Evolutionary conservation across 768 basidiomycete species (phyloP), one percentile per base, ranked within the genome.

Genomic region (Lactarius psammicola): DNA sequence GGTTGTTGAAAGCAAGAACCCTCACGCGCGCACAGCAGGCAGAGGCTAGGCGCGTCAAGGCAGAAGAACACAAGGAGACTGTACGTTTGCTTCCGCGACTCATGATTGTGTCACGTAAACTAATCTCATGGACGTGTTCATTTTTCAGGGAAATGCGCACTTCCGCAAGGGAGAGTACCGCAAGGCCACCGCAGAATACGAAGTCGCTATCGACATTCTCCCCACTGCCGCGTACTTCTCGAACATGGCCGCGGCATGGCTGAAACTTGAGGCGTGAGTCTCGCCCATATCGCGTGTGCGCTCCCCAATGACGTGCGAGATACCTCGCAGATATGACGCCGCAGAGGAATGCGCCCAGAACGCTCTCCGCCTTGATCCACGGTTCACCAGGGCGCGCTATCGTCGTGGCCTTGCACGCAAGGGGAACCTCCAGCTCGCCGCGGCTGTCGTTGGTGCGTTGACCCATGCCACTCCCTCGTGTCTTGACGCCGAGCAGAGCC

Each of bases 191-290:
- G 73, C 76, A 0, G 74, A 75, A 59, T 85, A 84, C 69, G 76
- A 76, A 31, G 72, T 68, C 2, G 83, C 83, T 0, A 75, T 79
- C 1, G 38, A 71, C 1, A 70, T 76, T 20, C 78, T 80, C 0
- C 71, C 73, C 0, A 75, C 79, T 26, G 75, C 79, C 0, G 65
- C 78, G 4, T 77, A 79, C 60, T 72, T 82, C 56, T 59, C 76
- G 9, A 84, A 84, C 66, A 70, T 83, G 30, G 77, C 80, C 0
- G 75, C 76, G 23, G 75, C 79, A 1, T 79, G 79, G 68, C 72
- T 84, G 17, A 80, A 81, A 66, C 71, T 82, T 3, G 73, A 76
- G 51, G n/a, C 51, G 75, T 73, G 42, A 53, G 74, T 67, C 9
- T 49, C n/a, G 4, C 10, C 42, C 4, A 4, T 20, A 20, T 44